A percentile compares a stretch with the other conserved stretches of the same genome.
phyloP scores from a whole-genome alignment of 2,329 filamentous ascomycete species.

The Calonectria multiphialidica region DNA sequence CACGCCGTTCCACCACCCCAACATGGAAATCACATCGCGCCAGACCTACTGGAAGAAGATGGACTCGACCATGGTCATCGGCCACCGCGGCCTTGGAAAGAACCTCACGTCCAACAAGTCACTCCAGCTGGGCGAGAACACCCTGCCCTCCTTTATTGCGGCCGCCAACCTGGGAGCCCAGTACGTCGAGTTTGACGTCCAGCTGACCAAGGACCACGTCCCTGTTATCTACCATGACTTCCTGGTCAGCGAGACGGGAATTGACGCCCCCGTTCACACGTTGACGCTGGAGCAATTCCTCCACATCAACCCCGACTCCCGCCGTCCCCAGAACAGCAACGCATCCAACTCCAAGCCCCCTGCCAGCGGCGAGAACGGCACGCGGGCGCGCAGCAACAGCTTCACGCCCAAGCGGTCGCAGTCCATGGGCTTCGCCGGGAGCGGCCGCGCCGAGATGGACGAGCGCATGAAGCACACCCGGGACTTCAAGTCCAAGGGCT shows the following conservation, averaged over 20 bases:
- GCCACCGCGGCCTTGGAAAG: slow-evolving; percentile 85
- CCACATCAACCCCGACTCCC: slow-evolving; percentile 77
- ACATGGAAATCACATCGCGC: slow-evolving; percentile 90
- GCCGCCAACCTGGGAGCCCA: slow-evolving; percentile 91
- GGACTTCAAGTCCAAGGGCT: slow-evolving; percentile 94
- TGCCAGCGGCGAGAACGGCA: slow-evolving; percentile 48
- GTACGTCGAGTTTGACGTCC: slow-evolving; percentile 86
- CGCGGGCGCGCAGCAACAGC: slow-evolving; percentile 52
- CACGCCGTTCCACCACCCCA: slow-evolving; percentile 92
- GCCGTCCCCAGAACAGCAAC: slow-evolving; percentile 28
- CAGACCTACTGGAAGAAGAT: slow-evolving; percentile 98
- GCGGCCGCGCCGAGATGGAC: slow-evolving; percentile 58
- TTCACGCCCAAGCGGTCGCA: slow-evolving; percentile 62
- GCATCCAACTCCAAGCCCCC: slow-evolving; percentile 24
- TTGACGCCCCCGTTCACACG: slow-evolving; percentile 95
- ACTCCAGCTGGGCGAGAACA: slow-evolving; percentile 96
- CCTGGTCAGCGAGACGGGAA: slow-evolving; percentile 95
- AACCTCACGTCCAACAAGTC: slow-evolving; percentile 87
- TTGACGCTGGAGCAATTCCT: slow-evolving; percentile 96
- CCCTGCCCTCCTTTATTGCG: slow-evolving; percentile 93
- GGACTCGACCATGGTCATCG: slow-evolving; percentile 85
- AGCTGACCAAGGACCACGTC: slow-evolving; percentile 98
- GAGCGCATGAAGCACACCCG: slow-evolving; percentile 98
- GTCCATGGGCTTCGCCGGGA: slow-evolving; percentile 65
- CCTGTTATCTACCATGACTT: slow-evolving; percentile 99